Conservation (phyloP, 2,329 filamentous ascomycete species). For the Colletotrichum graminicola region DNA sequence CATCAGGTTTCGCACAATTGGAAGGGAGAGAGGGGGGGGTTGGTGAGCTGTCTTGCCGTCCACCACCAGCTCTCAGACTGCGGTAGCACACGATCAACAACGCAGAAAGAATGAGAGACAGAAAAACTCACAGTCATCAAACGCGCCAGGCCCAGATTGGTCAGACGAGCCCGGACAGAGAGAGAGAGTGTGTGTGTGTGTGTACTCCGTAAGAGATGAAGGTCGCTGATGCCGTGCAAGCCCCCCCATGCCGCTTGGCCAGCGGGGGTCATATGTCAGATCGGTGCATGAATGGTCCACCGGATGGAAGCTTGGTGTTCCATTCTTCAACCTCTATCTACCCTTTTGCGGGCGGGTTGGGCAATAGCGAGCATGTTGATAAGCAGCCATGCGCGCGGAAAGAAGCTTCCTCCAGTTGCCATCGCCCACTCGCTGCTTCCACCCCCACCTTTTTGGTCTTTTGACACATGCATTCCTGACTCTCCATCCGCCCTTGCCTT, state of each 20-base stretch:
- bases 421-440: not conserved
- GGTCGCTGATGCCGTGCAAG: not conserved
- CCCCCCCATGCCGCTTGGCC: constrained; percentile 14
- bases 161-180: not conserved
- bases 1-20: not conserved
- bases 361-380: not conserved
- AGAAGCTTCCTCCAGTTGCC: constrained; percentile 1
- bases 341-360: not conserved
- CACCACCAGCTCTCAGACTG: not conserved
- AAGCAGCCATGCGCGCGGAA: not conserved
- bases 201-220: too few relatives aligned
- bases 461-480: constrained; percentile 4
- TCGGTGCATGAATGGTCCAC: constrained; percentile 36
- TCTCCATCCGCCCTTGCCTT: not conserved
- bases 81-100: not conserved
- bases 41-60: constrained; percentile 2
- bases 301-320: constrained; percentile 32
- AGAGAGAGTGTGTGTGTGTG: too few relatives aligned
- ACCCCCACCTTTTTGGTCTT: not conserved
- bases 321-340: not conserved
- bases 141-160: constrained; percentile 1
- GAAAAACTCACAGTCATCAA: not conserved
- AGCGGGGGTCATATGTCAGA: constrained; percentile 36
- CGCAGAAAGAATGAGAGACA: not conserved
- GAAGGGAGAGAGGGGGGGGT: not conserved